A percentile compares a stretch with the other conserved stretches of the same genome.
phyloP scores from a whole-genome alignment of 169 alveolate species.

The Cryptosporidium canis region DNA sequence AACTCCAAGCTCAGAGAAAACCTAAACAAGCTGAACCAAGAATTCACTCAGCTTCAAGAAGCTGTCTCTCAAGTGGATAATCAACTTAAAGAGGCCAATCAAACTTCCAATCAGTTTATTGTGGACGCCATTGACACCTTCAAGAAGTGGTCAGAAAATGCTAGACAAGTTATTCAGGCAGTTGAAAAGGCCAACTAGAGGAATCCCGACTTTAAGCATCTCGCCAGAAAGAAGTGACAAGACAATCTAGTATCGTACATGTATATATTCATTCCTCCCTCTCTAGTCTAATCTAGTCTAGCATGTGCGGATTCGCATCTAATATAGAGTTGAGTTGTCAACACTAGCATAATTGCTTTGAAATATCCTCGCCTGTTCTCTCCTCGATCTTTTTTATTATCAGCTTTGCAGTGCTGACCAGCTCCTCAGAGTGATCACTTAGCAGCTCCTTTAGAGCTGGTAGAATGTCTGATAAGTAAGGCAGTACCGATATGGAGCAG shows the following conservation, averaged over 20 bases:
- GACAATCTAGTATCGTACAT: too few relatives aligned
- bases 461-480: constrained; percentile 34
- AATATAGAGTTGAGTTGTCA: too few relatives aligned
- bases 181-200: constrained; percentile 52
- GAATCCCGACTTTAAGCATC: too few relatives aligned
- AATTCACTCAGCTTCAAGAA: neutral
- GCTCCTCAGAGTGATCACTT: constrained; percentile 51
- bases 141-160: constrained; percentile 59
- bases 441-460: constrained; percentile 41
- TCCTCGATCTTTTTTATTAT: constrained; percentile 44
- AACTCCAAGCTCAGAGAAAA: constrained; percentile 7
- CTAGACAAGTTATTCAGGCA: constrained; percentile 27
- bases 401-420: constrained; percentile 5
- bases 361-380: constrained; percentile 51
- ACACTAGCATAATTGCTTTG: neutral
- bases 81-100: constrained; percentile 29
- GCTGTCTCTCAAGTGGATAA: constrained; percentile 14
- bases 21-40: neutral
- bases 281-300: too few relatives aligned
- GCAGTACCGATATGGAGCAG: constrained; percentile 5
- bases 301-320: too few relatives aligned
- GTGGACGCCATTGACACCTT: constrained; percentile 51
- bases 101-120: constrained; percentile 38
- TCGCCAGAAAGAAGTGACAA: too few relatives aligned
- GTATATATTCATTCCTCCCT: too few relatives aligned